Conservation (phyloP, 106 monocot genomes). For the Phalaenopsis equestris region DNA sequence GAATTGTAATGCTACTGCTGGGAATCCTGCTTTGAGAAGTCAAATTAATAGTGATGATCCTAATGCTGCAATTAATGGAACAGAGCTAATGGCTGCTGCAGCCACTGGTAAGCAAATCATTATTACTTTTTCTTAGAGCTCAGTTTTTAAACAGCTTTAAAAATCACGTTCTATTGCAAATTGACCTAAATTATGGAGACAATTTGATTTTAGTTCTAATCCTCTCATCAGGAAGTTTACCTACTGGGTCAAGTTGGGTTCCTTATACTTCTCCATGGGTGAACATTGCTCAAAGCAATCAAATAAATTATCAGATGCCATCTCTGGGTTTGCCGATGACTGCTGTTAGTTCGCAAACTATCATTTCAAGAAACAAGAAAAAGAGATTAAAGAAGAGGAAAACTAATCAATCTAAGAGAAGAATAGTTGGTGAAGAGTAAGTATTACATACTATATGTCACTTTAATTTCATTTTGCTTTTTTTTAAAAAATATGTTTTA, state of each 20-base stretch:
- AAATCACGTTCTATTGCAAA: not conserved
- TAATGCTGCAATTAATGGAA: not conserved
- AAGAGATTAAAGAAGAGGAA: slow-evolving; percentile 7
- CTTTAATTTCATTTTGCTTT: not conserved
- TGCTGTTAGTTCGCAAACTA: not conserved
- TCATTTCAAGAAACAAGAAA: not conserved
- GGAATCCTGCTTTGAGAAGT: not conserved
- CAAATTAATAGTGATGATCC: not conserved
- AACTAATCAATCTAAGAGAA: slow-evolving; percentile 9
- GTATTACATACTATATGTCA: not conserved
- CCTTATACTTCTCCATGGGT: slow-evolving; percentile 4
- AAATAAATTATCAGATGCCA: slow-evolving; percentile 7
- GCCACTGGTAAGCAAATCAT: not conserved
- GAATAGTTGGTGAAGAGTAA: slow-evolving; percentile 7
- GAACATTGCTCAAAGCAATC: not conserved
- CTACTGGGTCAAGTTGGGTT: not conserved
- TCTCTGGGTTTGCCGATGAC: not conserved
- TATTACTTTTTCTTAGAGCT: not conserved
- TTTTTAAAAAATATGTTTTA: not conserved
- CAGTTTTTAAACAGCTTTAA: not conserved
- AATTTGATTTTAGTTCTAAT: not conserved
- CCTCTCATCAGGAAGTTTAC: not conserved
- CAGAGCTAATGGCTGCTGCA: not conserved
- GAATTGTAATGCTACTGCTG: not conserved
- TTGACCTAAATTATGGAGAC: not conserved